Conservation (phyloP, 1,139 yeast species). For the Wickerhamomyces sp. region DNA sequence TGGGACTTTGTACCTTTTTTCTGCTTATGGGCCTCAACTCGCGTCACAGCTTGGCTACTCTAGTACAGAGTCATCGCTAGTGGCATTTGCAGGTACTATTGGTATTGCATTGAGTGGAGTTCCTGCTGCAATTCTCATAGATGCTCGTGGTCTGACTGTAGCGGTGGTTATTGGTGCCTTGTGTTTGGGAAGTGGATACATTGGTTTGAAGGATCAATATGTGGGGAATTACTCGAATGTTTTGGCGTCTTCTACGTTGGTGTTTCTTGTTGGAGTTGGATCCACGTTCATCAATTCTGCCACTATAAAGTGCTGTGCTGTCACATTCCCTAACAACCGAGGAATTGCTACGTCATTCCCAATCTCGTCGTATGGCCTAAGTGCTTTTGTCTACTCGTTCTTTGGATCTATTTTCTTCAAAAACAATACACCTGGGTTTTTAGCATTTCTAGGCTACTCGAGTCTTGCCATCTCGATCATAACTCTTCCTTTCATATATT, state of each 20-base stretch:
- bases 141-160: conserved; percentile 42
- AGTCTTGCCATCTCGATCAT: conserved; percentile 34
- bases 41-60: conserved; percentile 44
- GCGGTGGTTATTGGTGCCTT: conserved; percentile 43
- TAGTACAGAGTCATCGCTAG: conserved; percentile 47
- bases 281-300: conserved; percentile 51
- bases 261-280: conserved; percentile 48
- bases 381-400: conserved; percentile 53
- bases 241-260: conserved; percentile 32
- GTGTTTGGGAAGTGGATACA: conserved; percentile 41
- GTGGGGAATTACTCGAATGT: conserved; percentile 32
- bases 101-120: conserved; percentile 55
- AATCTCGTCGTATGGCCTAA: conserved; percentile 52
- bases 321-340: conserved; percentile 49
- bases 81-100: conserved; percentile 51
- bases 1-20: conserved; percentile 41
- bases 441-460: conserved; percentile 43
- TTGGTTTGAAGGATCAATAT: conserved; percentile 43
- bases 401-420: conserved; percentile 45
- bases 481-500: conserved; percentile 45
- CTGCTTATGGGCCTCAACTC: conserved; percentile 57
- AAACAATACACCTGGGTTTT: conserved; percentile 46
- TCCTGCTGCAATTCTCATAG: conserved; percentile 48
- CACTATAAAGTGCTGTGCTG: conserved; percentile 55
- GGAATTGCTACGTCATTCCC: conserved; percentile 62